Base-by-base conservation (phyloP, 2,329 filamentous ascomycete genomes). In the Alternaria sp. region DNA sequence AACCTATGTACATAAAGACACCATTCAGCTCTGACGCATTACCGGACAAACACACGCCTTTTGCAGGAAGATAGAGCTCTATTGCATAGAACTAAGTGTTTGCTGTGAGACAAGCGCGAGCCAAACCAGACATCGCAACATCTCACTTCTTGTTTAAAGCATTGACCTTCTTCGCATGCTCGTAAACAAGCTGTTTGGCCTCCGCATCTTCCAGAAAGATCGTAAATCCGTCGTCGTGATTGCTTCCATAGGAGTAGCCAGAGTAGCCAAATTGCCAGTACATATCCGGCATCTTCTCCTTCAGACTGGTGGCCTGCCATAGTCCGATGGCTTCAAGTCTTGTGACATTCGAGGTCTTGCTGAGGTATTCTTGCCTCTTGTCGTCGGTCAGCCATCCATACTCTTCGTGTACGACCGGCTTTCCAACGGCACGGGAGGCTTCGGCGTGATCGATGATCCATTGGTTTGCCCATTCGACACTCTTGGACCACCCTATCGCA, bases 241-340 rank as follows among this genome's bases (percentile, higher is more conserved):
- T 88, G 45, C 81, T 80, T 1, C 86, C 85, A 43, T 85, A 87
- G 4, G 84, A 86, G 68, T 82, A 87, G 0, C 78, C 79, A 5
- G 79, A 82, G 66, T 78, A 87, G 0, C 86, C 86, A 66, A 80
- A 87, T 65, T 88, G 86, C 86, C 86, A 88, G 75, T 83, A 88
- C 81, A 87, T 80, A 64, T 87, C 85, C 3, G 83, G 76, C 72
- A 88, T 79, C 66, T 83, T 82, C 69, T 85, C 81, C 59, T 83
- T 76, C 7, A 85, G 66, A 14, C 77, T 80, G 6, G 85, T 85
- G 23, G 79, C 77, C 74, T 87, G 86, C 85, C 86, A 87, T 30
- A 78, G 75, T 11, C 81, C 79, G 2, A 87, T 63, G 1, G 84
- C 85, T 55, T 84, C 80, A 0, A 81, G 55, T 0, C 86, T 72